These are phyloP conservation scores for Microbotryum lychnidis-dioicae DNA, from an alignment of 1,284 basidiomycete species.

Conservation along the genomic window DNA sequence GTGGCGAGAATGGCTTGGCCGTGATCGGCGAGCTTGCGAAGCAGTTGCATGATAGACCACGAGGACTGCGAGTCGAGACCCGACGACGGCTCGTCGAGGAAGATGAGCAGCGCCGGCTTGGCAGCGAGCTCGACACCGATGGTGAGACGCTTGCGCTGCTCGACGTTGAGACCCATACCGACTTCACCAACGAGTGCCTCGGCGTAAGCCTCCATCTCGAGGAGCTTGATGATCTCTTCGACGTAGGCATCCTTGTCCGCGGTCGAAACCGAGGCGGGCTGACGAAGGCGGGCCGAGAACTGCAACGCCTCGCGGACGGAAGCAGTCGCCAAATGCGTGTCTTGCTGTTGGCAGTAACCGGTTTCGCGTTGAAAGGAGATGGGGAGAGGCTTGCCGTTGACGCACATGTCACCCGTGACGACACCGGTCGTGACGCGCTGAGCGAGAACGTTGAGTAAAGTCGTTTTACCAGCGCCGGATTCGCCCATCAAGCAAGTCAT, in stretches of 20 bases:
- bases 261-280: conserved; percentile 56
- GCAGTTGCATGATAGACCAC: conserved; percentile 71
- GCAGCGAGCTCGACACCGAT: conserved; percentile 68
- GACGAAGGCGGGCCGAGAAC: conserved; percentile 74
- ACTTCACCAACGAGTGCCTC: conserved; percentile 69
- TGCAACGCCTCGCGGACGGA: conserved; percentile 72
- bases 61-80: conserved; percentile 83
- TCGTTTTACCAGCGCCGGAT: conserved; percentile 54
- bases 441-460: conserved; percentile 64
- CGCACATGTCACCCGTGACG: conserved; percentile 65
- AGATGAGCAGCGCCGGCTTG: conserved; percentile 62
- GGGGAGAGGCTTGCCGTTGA: conserved; percentile 65
- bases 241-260: conserved; percentile 73
- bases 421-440: conserved; percentile 65
- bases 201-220: conserved; percentile 61
- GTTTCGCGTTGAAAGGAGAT: conserved; percentile 66
- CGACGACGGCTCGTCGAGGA: conserved; percentile 44
- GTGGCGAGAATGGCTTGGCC: conserved; percentile 60
- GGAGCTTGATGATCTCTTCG: conserved; percentile 67
- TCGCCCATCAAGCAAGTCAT: conserved; percentile 63
- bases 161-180: conserved; percentile 52
- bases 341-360: conserved; percentile 35
- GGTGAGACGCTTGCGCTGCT: conserved; percentile 68
- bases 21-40: conserved; percentile 67
- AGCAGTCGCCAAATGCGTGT: conserved; percentile 4